Conservation (phyloP, 345 rosid genomes). For the Eutrema japonicum region DNA sequence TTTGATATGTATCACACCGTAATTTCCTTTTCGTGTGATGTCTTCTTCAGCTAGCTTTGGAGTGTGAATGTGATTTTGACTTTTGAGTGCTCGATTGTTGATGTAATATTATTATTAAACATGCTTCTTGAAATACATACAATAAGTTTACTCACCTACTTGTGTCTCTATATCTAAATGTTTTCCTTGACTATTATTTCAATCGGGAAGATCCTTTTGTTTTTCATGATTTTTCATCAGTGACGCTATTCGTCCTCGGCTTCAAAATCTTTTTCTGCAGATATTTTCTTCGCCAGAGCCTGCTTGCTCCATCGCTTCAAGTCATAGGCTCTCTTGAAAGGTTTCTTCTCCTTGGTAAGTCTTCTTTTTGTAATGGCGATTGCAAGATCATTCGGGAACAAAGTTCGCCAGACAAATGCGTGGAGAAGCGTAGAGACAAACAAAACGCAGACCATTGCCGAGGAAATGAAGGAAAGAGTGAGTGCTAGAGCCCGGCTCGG, state of each 20-base stretch:
- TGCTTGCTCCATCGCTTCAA: slow-evolving; percentile 75
- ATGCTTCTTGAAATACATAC: slow-evolving; percentile 34
- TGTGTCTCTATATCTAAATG: slow-evolving; percentile 17
- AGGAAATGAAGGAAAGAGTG: slow-evolving; percentile 72
- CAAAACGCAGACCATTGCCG: slow-evolving; percentile 73
- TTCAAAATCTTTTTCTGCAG: slow-evolving; percentile 50
- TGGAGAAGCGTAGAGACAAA: slow-evolving; percentile 78
- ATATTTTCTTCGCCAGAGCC: slow-evolving; percentile 56
- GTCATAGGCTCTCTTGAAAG: slow-evolving; percentile 67
- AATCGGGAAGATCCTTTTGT: slow-evolving; percentile 5
- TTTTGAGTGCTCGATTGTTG: slow-evolving; percentile 14
- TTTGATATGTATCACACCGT: slow-evolving; percentile 21
- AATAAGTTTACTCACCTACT: slow-evolving; percentile 19
- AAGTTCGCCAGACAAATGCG: slow-evolving; percentile 68
- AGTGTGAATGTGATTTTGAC: slow-evolving; percentile 33
- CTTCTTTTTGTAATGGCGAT: slow-evolving; percentile 79
- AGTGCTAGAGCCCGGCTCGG: slow-evolving; percentile 70
- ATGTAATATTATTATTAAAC: slow-evolving; percentile 33
- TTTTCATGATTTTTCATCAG: slow-evolving; percentile 35
- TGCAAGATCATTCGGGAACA: slow-evolving; percentile 90
- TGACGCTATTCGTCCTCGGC: slow-evolving; percentile 48
- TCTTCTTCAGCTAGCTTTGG: slow-evolving; percentile 29
- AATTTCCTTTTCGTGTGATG: slow-evolving; percentile 15
- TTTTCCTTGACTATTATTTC: slow-evolving; percentile 1
- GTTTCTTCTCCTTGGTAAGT: slow-evolving; percentile 61